Percentiles rank a stretch among this genome's conserved stretches.
phyloP scores from a whole-genome alignment of 306 rosid species.

The Gillenia trifoliata region DNA sequence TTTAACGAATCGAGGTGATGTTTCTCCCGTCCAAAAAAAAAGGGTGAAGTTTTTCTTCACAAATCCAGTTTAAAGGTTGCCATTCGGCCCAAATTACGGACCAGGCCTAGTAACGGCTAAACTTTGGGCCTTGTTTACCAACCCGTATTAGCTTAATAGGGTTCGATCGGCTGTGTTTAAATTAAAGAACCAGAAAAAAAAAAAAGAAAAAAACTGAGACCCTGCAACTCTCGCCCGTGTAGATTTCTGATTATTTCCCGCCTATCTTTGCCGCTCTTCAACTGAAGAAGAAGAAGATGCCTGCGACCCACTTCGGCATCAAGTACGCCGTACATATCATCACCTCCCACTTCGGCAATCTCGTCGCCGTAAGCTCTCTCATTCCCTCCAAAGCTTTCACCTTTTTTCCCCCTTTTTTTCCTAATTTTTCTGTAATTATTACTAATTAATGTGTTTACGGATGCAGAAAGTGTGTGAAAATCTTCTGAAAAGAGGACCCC shows the following conservation, averaged over 20 bases:
- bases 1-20: no score
- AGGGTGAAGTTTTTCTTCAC: not conserved
- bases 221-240: not conserved
- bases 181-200: not conserved
- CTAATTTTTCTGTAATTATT: not conserved
- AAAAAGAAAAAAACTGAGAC: not conserved
- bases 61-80: not conserved
- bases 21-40: no score
- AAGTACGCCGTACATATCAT: slow-evolving; percentile 64
- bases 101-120: not conserved
- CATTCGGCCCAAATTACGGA: not conserved
- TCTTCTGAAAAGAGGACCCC: slow-evolving; percentile 51
- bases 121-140: not conserved
- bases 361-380: slow-evolving; percentile 53
- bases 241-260: slow-evolving; percentile 3
- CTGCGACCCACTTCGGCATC: slow-evolving; percentile 59
- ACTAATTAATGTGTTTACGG: not conserved
- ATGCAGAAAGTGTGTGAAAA: slow-evolving; percentile 76
- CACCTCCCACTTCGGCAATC: slow-evolving; percentile 75
- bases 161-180: not conserved
- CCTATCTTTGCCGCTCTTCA: slow-evolving; percentile 9
- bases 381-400: not conserved
- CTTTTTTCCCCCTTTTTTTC: not conserved
- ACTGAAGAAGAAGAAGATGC: not conserved
- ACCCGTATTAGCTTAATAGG: not conserved